These are phyloP conservation scores for Tuber calosporum DNA, from an alignment of 495 filamentous ascomycete species.

Conservation along the genomic window DNA sequence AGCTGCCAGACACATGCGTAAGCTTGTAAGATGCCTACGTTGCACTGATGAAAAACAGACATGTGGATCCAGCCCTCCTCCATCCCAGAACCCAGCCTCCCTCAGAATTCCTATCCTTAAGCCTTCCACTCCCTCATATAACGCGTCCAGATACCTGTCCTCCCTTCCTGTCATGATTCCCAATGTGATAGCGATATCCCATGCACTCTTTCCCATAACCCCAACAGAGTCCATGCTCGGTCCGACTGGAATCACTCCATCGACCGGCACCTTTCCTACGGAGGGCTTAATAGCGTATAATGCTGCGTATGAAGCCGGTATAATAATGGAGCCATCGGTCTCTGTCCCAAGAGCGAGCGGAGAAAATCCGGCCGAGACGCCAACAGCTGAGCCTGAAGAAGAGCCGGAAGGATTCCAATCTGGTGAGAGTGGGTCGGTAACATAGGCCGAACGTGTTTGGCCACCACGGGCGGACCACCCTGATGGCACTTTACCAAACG, in stretches of 20 bases:
- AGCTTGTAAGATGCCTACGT: neutral
- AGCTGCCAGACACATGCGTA: neutral
- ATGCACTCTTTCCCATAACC: slow-evolving; percentile 41
- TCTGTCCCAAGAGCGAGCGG: slow-evolving; percentile 48
- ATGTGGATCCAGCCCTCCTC: neutral
- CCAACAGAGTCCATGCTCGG: slow-evolving; percentile 41
- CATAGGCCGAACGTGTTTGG: slow-evolving; percentile 48
- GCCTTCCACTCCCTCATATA: slow-evolving; percentile 22
- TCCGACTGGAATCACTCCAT: slow-evolving; percentile 42
- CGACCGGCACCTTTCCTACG: slow-evolving; percentile 35
- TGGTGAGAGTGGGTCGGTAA: slow-evolving; percentile 42
- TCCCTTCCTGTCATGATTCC: slow-evolving; percentile 32
- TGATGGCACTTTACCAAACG: slow-evolving; percentile 36
- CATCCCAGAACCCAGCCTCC: slow-evolving; percentile 8
- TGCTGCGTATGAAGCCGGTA: slow-evolving; percentile 44
- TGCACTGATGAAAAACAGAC: neutral
- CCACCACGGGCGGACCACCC: slow-evolving; percentile 48
- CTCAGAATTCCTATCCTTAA: slow-evolving; percentile 17
- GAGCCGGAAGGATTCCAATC: slow-evolving; percentile 46
- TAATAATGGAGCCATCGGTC: slow-evolving; percentile 47
- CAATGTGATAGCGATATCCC: slow-evolving; percentile 40
- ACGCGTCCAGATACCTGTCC: slow-evolving; percentile 26
- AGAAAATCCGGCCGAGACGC: slow-evolving; percentile 46
- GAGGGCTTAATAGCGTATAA: slow-evolving; percentile 46
- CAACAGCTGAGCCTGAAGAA: slow-evolving; percentile 49